Evolutionary conservation across 2,329 filamentous ascomycete genomes (phyloP).

Genomic region (Cladosporium phlei): DNA sequence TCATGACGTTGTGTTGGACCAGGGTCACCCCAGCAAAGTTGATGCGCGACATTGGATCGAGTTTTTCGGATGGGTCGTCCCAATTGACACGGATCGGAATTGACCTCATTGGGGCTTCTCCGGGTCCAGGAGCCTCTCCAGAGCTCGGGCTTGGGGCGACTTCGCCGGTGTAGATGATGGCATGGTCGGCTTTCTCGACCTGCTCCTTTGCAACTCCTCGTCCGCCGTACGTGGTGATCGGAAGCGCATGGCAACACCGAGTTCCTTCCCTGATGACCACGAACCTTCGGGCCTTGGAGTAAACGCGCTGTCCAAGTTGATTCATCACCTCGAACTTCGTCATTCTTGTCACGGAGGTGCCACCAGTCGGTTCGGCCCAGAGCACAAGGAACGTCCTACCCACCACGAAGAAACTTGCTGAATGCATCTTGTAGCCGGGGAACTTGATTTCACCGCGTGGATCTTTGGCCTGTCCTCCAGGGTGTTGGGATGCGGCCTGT

Average conservation of each 20-base stretch:
- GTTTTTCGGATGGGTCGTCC: conserved; percentile 1
- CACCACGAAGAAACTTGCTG: conserved; percentile 19
- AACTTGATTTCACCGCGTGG: too few relatives aligned
- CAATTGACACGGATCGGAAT: conserved; percentile 18
- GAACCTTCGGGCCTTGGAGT: conserved; percentile 24
- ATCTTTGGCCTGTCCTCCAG: too few relatives aligned
- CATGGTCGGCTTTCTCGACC: conserved; percentile 23
- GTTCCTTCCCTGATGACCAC: conserved; percentile 22
- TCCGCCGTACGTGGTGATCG: conserved; percentile 23
- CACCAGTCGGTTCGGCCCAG: conserved; percentile 22
- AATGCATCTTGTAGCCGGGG: too few relatives aligned
- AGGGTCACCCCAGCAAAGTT: conserved; percentile 20
- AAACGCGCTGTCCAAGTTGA: conserved; percentile 16
- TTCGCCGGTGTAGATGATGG: conserved; percentile 23
- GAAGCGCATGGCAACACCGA: conserved; percentile 20
- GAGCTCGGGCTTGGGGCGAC: not conserved
- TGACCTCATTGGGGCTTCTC: conserved; percentile 16
- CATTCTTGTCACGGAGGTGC: not conserved
- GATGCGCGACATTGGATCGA: conserved; percentile 18
- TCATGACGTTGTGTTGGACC: conserved; percentile 24
- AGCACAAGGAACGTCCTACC: conserved; percentile 21
- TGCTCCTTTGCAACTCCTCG: conserved; percentile 20
- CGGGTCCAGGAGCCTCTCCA: conserved; percentile 11
- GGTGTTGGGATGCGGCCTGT: too few relatives aligned
- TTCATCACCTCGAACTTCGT: not conserved